phyloP scores from a whole-genome alignment of 768 basidiomycete species.

The Termitomyces heimii region DNA sequence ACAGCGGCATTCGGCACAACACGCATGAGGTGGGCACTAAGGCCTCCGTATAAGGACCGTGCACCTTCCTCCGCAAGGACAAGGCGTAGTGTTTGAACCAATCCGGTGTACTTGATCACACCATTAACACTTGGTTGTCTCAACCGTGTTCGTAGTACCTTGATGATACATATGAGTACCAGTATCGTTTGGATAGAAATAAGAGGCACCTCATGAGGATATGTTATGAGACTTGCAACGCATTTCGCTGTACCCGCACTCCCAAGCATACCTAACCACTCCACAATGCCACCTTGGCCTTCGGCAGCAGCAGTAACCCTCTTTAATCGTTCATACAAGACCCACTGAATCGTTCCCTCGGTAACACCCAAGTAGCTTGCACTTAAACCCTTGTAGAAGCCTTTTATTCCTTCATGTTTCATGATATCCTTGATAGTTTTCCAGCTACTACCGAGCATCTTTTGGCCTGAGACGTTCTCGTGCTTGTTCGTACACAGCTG shows the following conservation, averaged over 20 bases:
- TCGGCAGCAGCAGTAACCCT: slow-evolving; percentile 48
- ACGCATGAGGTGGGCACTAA: slow-evolving; percentile 92
- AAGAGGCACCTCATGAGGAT: slow-evolving; percentile 87
- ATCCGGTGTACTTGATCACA: slow-evolving; percentile 77
- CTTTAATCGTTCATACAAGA: slow-evolving; percentile 91
- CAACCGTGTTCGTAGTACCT: slow-evolving; percentile 90
- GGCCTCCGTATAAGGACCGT: slow-evolving; percentile 81
- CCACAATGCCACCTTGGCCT: slow-evolving; percentile 47
- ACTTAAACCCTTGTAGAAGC: slow-evolving; percentile 93
- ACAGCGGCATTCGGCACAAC: slow-evolving; percentile 96
- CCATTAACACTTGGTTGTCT: slow-evolving; percentile 83
- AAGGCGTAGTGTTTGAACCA: slow-evolving; percentile 77
- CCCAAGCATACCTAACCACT: slow-evolving; percentile 80
- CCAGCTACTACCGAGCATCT: slow-evolving; percentile 47
- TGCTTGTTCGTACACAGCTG: slow-evolving; percentile 54
- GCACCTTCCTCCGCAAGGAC: slow-evolving; percentile 90
- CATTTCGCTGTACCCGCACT: slow-evolving; percentile 93
- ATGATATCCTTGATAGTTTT: slow-evolving; percentile 67
- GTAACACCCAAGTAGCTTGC: slow-evolving; percentile 95
- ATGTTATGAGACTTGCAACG: slow-evolving; percentile 91
- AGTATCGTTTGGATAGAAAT: background rate
- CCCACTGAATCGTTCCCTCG: slow-evolving; percentile 97
- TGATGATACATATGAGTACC: background rate
- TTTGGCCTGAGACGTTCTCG: slow-evolving; percentile 10
- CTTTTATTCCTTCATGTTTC: slow-evolving; percentile 74